Percentiles rank a stretch among this genome's conserved stretches.
Conservation (phyloP, 73 alveolate genomes). For the Uronychia setigera region DNA sequence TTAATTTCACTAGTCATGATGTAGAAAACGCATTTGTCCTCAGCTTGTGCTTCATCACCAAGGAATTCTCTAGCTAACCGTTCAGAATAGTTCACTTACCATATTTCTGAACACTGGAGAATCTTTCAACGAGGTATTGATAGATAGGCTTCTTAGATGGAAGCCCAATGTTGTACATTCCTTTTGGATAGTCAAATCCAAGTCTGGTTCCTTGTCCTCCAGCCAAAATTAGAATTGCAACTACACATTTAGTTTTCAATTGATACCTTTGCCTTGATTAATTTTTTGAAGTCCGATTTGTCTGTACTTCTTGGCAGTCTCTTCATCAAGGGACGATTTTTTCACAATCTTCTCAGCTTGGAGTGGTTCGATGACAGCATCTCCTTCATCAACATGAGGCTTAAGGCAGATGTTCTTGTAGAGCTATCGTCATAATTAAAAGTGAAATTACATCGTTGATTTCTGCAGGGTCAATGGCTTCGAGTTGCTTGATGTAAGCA, state of each 20-base stretch:
- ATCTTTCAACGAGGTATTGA: constrained; percentile 55
- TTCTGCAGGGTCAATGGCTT: constrained; percentile 2
- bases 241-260: constrained; percentile 4
- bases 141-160: constrained; percentile 87
- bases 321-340: constrained; percentile 8
- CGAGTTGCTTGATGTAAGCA: constrained; percentile 1
- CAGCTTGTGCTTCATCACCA: background rate
- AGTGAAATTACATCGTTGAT: no score
- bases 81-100: background rate
- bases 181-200: constrained; percentile 91
- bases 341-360: background rate
- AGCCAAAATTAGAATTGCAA: constrained; percentile 88
- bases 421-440: no score
- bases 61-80: background rate
- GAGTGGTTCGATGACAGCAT: background rate
- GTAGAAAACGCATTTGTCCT: constrained; percentile 47
- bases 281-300: constrained; percentile 72
- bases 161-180: constrained; percentile 88
- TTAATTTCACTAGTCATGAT: constrained; percentile 77
- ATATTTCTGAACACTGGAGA: constrained; percentile 40
- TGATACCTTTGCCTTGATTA: constrained; percentile 66
- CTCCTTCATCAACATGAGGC: constrained; percentile 3
- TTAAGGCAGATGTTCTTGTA: constrained; percentile 13
- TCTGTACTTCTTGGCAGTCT: constrained; percentile 40
- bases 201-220: constrained; percentile 97